phyloP scores from a whole-genome alignment of 1,284 basidiomycete genomes.

The Sanghuangporus baumii region DNA sequence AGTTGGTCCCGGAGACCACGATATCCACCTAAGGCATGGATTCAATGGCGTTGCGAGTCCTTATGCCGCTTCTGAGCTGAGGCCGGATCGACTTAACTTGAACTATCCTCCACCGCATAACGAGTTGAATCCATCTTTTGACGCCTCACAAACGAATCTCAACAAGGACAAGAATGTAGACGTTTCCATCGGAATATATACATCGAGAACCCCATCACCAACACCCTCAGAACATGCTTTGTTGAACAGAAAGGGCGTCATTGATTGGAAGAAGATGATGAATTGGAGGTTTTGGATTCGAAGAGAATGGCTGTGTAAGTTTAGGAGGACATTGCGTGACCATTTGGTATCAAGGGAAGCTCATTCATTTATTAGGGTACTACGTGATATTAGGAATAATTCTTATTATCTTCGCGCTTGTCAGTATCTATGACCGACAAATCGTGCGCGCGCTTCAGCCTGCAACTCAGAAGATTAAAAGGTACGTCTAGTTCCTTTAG shows the following conservation, averaged over 20 bases:
- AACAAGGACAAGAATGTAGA: conserved; percentile 10
- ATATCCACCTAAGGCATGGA: not conserved
- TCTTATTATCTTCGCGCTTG: conserved; percentile 39
- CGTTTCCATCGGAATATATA: conserved; percentile 25
- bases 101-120: conserved; percentile 15
- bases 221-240: conserved; percentile 34
- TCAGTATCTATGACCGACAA: conserved; percentile 50
- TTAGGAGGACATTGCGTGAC: not conserved
- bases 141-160: conserved; percentile 3
- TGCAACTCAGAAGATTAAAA: conserved; percentile 44
- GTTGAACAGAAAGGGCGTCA: conserved; percentile 31
- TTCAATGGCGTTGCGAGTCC: not conserved
- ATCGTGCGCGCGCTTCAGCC: conserved; percentile 57
- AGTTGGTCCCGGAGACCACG: conserved; percentile 6
- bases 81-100: not conserved
- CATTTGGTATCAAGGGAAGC: not conserved
- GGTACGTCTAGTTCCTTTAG: conserved; percentile 22
- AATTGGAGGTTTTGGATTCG: conserved; percentile 45
- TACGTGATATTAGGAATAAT: conserved; percentile 29
- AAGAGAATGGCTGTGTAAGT: conserved; percentile 45
- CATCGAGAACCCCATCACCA: conserved; percentile 36
- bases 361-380: conserved; percentile 26
- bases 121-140: conserved; percentile 10
- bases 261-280: conserved; percentile 40
- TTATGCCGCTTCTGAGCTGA: conserved; percentile 4